Evolutionary conservation across 768 basidiomycete species (phyloP), one percentile per base, ranked within the genome.

Genomic region (Lentinula sp.): DNA sequence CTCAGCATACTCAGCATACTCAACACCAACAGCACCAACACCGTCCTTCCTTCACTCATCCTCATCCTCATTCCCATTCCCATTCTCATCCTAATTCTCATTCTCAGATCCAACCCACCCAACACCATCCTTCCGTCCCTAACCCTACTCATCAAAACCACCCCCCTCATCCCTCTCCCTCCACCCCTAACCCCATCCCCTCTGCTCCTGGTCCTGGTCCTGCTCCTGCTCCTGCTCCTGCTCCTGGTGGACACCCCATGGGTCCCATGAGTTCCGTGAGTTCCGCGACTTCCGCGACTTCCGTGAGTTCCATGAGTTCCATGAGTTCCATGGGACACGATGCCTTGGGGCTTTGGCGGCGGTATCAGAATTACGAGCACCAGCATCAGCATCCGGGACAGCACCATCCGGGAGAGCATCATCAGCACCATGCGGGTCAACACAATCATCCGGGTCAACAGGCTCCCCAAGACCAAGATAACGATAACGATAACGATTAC

Each of bases 321-420:
- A 18, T 54, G 34, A 54, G 18, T 37, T 15, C 52, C 15, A 15
- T 54, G 37, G 52, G 18, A 21, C 66, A 67, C 35, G 63, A 48
- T 39, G 43, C 63, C 43, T 40, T 50, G 53, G 55, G 53, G 37
- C 31, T 57, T n/a, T 54, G 32, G 23, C 48, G 46, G 31, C 61
- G 49, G 34, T 40, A 56, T 7, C 62, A 60, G 52, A 42, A 57
- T 4, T n/a, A 34, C 28, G 28, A 32, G 60, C 42, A 46, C 34
- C 65, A 65, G n/a, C 49, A 57, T 11, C 53, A 61, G 48, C 64
- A 60, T 11, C 49, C 35, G 28, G 46, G 28, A 11, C 23, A 21
- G 7, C 45, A 18, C 45, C 5, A 46, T 4, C 18, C 6, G 45
- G 5, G n/a, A 46, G 11, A 46, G 18, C 21, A 21, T 21, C 8